Percentiles rank a stretch among this genome's conserved stretches.
Evolutionary conservation across 2,329 filamentous ascomycete species (phyloP).

Genomic region (Pestalotiopsis fici): DNA sequence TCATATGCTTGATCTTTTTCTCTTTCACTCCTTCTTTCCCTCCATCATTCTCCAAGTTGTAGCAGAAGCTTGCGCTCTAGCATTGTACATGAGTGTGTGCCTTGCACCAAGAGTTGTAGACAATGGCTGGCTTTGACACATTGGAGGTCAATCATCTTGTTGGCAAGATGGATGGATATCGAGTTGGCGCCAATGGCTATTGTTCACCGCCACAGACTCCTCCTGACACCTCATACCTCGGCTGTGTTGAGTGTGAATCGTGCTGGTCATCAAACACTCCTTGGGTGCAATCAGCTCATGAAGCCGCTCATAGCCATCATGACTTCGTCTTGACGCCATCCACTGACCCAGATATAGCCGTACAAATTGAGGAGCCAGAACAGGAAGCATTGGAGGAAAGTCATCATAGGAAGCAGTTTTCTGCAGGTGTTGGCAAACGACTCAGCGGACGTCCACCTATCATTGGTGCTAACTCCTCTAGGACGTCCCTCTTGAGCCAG

Average conservation of each 20-base stretch:
- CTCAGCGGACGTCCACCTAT: conserved; percentile 43
- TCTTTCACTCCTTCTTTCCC: not conserved
- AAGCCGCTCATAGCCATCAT: not conserved
- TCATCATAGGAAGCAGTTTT: conserved; percentile 43
- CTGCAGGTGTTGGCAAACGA: conserved; percentile 42
- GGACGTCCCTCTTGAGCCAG: conserved; percentile 43
- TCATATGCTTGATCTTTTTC: conserved; percentile 9
- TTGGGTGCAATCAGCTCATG: not conserved
- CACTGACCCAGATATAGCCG: conserved; percentile 37
- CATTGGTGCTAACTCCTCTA: conserved; percentile 39
- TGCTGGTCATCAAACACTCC: not conserved
- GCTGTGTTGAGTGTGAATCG: not conserved
- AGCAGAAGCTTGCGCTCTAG: not conserved
- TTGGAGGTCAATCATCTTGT: not conserved
- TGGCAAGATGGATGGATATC: not conserved
- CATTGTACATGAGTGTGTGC: not conserved
- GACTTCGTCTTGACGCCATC: not conserved
- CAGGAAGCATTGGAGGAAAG: conserved; percentile 33
- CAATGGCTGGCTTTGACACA: not conserved
- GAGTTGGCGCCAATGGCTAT: not conserved
- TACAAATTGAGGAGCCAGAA: conserved; percentile 59
- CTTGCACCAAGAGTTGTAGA: not conserved
- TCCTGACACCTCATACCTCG: not conserved
- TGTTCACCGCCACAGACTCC: not conserved
- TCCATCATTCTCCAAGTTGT: not conserved